Conservation (phyloP, 192 early-diverging fungal genomes). For the Linnemannia exigua region DNA sequence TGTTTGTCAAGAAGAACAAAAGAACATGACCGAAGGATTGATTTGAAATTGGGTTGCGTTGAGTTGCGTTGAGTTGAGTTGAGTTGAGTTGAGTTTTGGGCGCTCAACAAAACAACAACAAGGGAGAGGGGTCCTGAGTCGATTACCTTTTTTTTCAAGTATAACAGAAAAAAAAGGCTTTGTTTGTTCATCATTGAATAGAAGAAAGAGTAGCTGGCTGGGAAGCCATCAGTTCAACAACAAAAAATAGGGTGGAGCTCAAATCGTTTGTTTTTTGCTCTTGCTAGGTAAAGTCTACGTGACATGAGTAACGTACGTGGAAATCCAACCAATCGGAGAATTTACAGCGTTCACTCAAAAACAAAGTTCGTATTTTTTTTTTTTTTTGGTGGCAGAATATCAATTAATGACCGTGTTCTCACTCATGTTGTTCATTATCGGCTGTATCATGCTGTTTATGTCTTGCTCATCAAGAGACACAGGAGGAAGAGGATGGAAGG, state of each 20-base stretch:
- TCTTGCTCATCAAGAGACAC: neutral
- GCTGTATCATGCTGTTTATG: neutral
- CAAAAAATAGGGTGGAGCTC: neutral
- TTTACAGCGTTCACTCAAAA: constrained; percentile 14
- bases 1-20: too few species aligned
- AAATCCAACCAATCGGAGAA: constrained; percentile 49
- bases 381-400: neutral
- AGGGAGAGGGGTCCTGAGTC: neutral
- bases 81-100: neutral
- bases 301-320: neutral
- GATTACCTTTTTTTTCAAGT: neutral
- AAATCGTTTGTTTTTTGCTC: neutral
- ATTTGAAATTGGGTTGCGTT: neutral
- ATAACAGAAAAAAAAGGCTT: neutral
- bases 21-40: too few species aligned
- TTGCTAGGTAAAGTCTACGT: neutral
- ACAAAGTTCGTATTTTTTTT: constrained; percentile 5
- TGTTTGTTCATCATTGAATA: neutral
- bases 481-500: neutral
- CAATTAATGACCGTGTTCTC: neutral
- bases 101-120: neutral
- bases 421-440: neutral
- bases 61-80: neutral
- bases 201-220: neutral
- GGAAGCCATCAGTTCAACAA: neutral